Evolutionary conservation across 257 asterid genomes (phyloP).

Genomic region (Scutellaria minor): DNA sequence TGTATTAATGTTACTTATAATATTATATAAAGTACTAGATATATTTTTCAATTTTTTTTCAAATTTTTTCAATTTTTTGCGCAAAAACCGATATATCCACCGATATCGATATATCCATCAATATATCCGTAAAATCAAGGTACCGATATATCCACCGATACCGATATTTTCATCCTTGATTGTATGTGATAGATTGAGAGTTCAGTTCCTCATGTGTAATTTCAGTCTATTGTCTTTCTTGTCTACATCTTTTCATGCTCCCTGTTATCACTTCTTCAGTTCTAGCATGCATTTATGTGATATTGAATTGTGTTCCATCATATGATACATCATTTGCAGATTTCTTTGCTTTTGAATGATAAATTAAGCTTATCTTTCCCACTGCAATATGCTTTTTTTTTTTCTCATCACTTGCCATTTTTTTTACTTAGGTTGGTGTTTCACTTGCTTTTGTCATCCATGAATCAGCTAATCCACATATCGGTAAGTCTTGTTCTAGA

Average conservation of each 20-base stretch:
- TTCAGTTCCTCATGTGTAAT: conserved; percentile 2
- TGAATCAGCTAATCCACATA: conserved; percentile 98
- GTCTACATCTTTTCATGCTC: background rate
- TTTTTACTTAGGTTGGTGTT: conserved; percentile 76
- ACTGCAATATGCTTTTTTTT: conserved; percentile 3
- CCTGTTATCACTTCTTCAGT: background rate
- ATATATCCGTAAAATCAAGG: too few species aligned
- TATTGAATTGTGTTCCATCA: conserved; percentile 15
- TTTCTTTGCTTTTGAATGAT: conserved; percentile 28
- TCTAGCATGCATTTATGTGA: conserved; percentile 11
- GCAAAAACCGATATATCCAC: too few species aligned
- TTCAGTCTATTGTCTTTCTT: background rate
- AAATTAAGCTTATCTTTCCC: conserved; percentile 25
- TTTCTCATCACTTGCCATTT: conserved; percentile 35
- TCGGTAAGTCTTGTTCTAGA: conserved; percentile 60
- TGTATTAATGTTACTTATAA: too few species aligned
- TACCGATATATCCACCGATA: too few species aligned
- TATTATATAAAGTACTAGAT: too few species aligned
- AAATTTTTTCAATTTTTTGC: too few species aligned
- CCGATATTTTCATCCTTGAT: too few species aligned
- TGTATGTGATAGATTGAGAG: background rate
- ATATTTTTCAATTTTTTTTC: too few species aligned
- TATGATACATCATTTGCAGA: conserved; percentile 14
- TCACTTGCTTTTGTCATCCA: conserved; percentile 99
- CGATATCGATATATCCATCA: too few species aligned